Evolutionary conservation across 2,329 filamentous ascomycete genomes (phyloP).

Genomic region (Lithohypha guttulata): DNA sequence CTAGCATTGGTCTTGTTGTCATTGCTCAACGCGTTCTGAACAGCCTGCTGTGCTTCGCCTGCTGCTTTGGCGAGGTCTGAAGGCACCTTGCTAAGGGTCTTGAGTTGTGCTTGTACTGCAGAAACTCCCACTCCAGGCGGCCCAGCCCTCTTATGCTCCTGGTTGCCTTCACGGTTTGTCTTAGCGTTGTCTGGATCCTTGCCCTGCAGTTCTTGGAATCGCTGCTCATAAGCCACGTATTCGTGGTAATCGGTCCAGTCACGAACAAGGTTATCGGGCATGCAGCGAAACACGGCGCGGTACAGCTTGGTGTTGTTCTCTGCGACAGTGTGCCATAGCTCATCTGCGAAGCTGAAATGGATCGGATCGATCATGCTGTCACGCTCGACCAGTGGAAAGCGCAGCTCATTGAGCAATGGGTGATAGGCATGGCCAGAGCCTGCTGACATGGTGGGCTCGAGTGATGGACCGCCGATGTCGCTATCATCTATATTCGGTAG

Average conservation of each 20-base stretch:
- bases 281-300: constrained; percentile 86
- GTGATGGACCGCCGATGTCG: constrained; percentile 63
- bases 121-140: constrained; percentile 29
- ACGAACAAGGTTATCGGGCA: constrained; percentile 88
- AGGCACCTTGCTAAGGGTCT: constrained; percentile 22
- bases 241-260: constrained; percentile 91
- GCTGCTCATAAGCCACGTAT: constrained; percentile 63
- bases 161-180: constrained; percentile 35
- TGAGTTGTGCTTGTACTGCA: constrained; percentile 23
- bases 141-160: constrained; percentile 30
- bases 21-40: constrained; percentile 17
- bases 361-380: constrained; percentile 94
- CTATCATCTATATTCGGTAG: constrained; percentile 64
- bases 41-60: constrained; percentile 26
- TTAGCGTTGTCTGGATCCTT: constrained; percentile 26
- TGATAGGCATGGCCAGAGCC: constrained; percentile 43
- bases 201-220: constrained; percentile 60
- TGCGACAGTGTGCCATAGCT: constrained; percentile 77
- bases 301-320: constrained; percentile 94
- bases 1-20: constrained; percentile 18
- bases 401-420: constrained; percentile 53
- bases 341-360: constrained; percentile 68
- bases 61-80: constrained; percentile 24
- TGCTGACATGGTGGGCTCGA: constrained; percentile 38
- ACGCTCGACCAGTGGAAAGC: constrained; percentile 62